phyloP scores from a whole-genome alignment of 352 stramenopile species.

The Pythium myriotylum region DNA sequence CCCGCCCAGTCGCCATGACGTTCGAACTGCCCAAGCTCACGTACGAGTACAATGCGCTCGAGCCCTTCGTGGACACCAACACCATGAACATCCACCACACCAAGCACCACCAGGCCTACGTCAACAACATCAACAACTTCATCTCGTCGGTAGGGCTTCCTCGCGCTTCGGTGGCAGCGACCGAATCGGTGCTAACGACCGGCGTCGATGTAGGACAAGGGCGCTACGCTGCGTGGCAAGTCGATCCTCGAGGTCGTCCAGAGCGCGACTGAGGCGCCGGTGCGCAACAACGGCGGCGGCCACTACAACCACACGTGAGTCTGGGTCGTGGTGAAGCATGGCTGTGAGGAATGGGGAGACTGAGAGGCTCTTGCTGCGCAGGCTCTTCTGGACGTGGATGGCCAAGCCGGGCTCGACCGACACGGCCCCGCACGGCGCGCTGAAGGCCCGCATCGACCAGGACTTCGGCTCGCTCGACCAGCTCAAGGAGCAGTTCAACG shows the following conservation, averaged over 20 bases:
- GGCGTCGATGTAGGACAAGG: conserved; percentile 76
- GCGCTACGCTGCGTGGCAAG: conserved; percentile 69
- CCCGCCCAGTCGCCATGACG: conserved; percentile 44
- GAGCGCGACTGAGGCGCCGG: conserved; percentile 66
- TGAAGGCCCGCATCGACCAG: conserved; percentile 87
- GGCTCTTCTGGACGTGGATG: conserved; percentile 95
- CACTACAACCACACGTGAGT: conserved; percentile 84
- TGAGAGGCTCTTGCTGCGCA: conserved; percentile 10
- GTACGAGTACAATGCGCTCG: conserved; percentile 88
- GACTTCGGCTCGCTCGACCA: conserved; percentile 92
- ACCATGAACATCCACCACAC: conserved; percentile 94
- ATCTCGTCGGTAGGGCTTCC: conserved; percentile 52
- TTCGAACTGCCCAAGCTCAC: conserved; percentile 81
- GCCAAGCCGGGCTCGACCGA: conserved; percentile 71
- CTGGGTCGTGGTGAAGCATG: too few species aligned
- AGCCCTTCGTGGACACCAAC: conserved; percentile 86
- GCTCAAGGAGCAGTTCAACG: conserved; percentile 91
- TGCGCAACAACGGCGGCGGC: conserved; percentile 86
- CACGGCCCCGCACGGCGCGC: conserved; percentile 70
- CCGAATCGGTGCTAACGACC: too few species aligned
- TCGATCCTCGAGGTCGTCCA: conserved; percentile 82
- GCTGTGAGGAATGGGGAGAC: too few species aligned
- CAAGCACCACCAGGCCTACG: conserved; percentile 91
- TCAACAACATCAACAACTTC: conserved; percentile 92
- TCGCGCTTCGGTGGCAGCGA: background rate